Evolutionary conservation across 2,329 filamentous ascomycete genomes (phyloP).

Genomic region (Fusarium goolgardi): DNA sequence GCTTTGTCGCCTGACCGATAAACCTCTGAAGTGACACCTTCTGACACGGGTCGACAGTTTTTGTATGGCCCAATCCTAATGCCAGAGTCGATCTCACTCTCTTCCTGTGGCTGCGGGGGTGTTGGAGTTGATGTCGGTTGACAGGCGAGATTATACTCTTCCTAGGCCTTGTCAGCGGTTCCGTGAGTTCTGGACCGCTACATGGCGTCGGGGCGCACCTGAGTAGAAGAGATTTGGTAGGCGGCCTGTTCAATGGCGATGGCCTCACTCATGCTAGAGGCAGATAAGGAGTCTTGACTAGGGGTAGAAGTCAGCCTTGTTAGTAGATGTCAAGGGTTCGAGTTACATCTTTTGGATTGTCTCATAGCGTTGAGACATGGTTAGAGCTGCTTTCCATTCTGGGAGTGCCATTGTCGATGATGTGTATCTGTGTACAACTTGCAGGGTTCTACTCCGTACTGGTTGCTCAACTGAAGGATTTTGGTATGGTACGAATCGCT

Average conservation of each 20-base stretch:
- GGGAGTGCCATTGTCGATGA: conserved; percentile 33
- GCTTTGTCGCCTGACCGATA: conserved; percentile 76
- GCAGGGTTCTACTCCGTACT: conserved; percentile 1
- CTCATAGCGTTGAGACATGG: conserved; percentile 70
- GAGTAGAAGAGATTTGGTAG: conserved; percentile 67
- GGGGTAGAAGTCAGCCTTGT: conserved; percentile 1
- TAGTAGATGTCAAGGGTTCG: neutral
- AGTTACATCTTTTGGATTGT: conserved; percentile 65
- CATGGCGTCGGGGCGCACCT: conserved; percentile 58
- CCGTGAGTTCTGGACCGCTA: conserved; percentile 32
- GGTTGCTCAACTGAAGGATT: conserved; percentile 16
- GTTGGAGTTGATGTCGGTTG: conserved; percentile 31
- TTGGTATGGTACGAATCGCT: conserved; percentile 9
- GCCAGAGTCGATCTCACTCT: conserved; percentile 46
- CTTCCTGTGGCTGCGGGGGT: conserved; percentile 2
- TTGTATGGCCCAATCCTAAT: conserved; percentile 65
- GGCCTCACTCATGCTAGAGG: conserved; percentile 58
- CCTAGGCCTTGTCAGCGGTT: conserved; percentile 57
- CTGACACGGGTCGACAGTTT: conserved; percentile 66
- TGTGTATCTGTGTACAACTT: neutral
- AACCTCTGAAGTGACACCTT: conserved; percentile 84
- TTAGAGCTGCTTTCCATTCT: conserved; percentile 64
- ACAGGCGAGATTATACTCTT: conserved; percentile 66
- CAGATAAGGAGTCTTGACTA: conserved; percentile 50
- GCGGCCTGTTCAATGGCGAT: conserved; percentile 74